These are phyloP conservation scores for Leccinum subfulvum DNA, from an alignment of 1,284 basidiomycete species.

Conservation along the genomic window DNA sequence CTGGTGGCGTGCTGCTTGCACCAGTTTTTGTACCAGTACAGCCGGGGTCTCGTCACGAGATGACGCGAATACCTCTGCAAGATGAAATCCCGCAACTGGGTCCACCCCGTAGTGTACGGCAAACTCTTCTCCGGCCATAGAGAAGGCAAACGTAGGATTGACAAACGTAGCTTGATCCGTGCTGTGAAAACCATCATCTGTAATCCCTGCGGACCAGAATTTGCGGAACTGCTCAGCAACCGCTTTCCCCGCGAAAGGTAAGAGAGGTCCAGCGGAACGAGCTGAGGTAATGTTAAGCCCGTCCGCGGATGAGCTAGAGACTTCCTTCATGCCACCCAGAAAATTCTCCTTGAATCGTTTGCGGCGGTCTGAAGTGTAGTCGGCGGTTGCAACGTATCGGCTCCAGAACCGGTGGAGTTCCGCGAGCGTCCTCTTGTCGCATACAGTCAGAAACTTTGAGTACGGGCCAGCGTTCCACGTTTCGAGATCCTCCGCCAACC, in stretches of 20 bases:
- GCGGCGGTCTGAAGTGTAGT: slow-evolving; percentile 15
- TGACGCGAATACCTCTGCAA: slow-evolving; percentile 36
- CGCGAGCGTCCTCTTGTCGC: slow-evolving; percentile 39
- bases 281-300: slow-evolving; percentile 9
- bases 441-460: slow-evolving; percentile 36
- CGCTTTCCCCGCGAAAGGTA: slow-evolving; percentile 14
- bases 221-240: slow-evolving; percentile 26
- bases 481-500: slow-evolving; percentile 35
- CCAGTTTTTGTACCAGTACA: slow-evolving; percentile 10
- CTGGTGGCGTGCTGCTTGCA: slow-evolving; percentile 20
- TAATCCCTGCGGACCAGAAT: slow-evolving; percentile 47
- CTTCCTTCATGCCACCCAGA: slow-evolving; percentile 11
- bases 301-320: background rate
- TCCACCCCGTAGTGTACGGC: slow-evolving; percentile 47
- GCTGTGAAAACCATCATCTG: slow-evolving; percentile 26
- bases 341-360: slow-evolving; percentile 22
- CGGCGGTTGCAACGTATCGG: slow-evolving; percentile 32
- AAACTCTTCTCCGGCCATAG: slow-evolving; percentile 41
- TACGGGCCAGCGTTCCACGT: slow-evolving; percentile 47
- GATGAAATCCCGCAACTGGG: slow-evolving; percentile 47
- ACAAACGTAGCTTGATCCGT: slow-evolving; percentile 27
- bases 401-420: slow-evolving; percentile 45
- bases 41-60: slow-evolving; percentile 1
- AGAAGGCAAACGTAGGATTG: slow-evolving; percentile 51
- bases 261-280: slow-evolving; percentile 42